Percentiles rank a stretch among this genome's conserved stretches.
phyloP scores from a whole-genome alignment of 306 rosid genomes.

The Trifolium fragiferum region DNA sequence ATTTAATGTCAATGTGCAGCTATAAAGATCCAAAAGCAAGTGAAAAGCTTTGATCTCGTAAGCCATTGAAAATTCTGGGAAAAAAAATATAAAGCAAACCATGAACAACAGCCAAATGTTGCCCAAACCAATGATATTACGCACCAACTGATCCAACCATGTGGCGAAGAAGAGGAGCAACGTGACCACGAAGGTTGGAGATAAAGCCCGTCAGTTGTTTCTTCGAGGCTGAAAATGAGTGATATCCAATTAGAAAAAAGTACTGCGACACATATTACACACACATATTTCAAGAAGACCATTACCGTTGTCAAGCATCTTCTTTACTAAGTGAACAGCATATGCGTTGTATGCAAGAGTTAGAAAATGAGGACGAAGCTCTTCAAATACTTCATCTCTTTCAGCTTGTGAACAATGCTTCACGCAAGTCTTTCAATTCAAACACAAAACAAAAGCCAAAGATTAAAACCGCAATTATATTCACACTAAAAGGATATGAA shows the following conservation, averaged over 20 bases:
- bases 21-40: constrained; percentile 2
- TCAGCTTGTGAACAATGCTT: constrained; percentile 85
- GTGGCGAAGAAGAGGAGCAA: constrained; percentile 93
- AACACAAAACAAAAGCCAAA: constrained; percentile 33
- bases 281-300: constrained; percentile 29
- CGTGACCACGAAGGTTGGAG: constrained; percentile 80
- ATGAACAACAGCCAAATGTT: constrained; percentile 9
- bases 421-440: constrained; percentile 70
- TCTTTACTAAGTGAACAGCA: constrained; percentile 88
- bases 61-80: neutral
- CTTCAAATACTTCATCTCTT: constrained; percentile 81
- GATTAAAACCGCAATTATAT: constrained; percentile 35
- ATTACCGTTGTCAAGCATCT: constrained; percentile 88
- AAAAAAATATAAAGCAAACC: constrained; percentile 15
- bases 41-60: neutral
- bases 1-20: constrained; percentile 2
- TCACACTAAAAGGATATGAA: constrained; percentile 2
- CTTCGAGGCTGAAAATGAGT: constrained; percentile 73
- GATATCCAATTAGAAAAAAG: constrained; percentile 24
- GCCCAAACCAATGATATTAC: constrained; percentile 30
- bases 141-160: constrained; percentile 95
- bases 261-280: neutral
- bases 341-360: constrained; percentile 74
- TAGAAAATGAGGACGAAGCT: constrained; percentile 84
- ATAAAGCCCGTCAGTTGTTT: constrained; percentile 77